phyloP scores from a whole-genome alignment of 192 early-diverging fungal genomes.

The Geranomyces variabilis region DNA sequence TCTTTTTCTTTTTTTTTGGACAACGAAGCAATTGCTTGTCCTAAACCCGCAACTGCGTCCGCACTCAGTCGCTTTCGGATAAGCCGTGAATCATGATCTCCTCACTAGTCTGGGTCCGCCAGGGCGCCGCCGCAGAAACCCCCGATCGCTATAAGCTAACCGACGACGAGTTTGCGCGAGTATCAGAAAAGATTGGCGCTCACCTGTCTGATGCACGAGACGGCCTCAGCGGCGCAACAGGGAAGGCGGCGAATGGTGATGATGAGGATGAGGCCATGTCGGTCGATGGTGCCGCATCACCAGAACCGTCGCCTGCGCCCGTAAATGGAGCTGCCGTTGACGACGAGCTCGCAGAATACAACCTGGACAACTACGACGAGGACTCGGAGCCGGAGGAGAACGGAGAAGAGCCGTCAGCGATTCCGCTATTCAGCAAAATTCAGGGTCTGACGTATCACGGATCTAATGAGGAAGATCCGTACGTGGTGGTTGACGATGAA shows the following conservation, averaged over 20 bases:
- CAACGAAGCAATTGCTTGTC: too few relatives aligned
- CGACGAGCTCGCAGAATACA: slow-evolving; percentile 58
- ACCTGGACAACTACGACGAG: slow-evolving; percentile 93
- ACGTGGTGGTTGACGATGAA: slow-evolving; percentile 71
- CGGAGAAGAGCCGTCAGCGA: slow-evolving; percentile 24
- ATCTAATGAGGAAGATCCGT: slow-evolving; percentile 82
- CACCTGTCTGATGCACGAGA: slow-evolving; percentile 45
- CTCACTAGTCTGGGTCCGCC: slow-evolving; percentile 87
- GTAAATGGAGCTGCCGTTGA: slow-evolving; percentile 4
- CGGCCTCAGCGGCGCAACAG: slow-evolving; percentile 48
- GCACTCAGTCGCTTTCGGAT: too few relatives aligned
- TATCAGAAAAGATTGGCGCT: slow-evolving; percentile 69
- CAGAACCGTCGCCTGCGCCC: slow-evolving; percentile 3
- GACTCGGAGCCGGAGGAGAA: slow-evolving; percentile 56
- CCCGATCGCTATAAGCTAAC: slow-evolving; percentile 83
- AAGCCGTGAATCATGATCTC: slow-evolving; percentile 74
- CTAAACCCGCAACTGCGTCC: too few relatives aligned
- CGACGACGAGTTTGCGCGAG: slow-evolving; percentile 85
- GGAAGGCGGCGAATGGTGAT: slow-evolving; percentile 31
- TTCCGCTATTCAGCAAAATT: slow-evolving; percentile 82
- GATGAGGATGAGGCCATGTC: slow-evolving; percentile 37
- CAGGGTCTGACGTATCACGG: slow-evolving; percentile 86
- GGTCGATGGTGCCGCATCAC: slow-evolving; percentile 36
- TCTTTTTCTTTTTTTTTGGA: too few relatives aligned
- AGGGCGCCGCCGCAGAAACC: slow-evolving; percentile 82